A percentile compares a stretch with the other conserved stretches of the same genome.
Evolutionary conservation across 441 rosid species (phyloP).

Genomic region (Adansonia rubrostipa): DNA sequence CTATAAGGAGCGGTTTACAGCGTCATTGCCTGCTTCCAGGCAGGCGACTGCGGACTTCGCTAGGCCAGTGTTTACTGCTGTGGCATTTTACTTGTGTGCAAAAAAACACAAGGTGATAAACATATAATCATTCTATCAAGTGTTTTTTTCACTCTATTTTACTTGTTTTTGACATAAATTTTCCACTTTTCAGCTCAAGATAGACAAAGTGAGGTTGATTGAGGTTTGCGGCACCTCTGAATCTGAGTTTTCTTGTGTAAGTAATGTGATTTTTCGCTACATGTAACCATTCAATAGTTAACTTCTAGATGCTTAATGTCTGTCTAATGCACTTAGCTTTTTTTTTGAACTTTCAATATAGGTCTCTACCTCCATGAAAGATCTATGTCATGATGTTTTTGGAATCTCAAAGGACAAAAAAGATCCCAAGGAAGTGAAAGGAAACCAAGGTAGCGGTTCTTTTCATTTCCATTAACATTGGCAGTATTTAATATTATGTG

Average conservation of each 20-base stretch:
- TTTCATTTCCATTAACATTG: background rate
- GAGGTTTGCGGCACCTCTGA: constrained; percentile 93
- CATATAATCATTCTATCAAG: background rate
- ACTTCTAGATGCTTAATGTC: background rate
- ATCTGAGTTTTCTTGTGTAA: constrained; percentile 78
- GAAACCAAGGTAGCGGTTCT: constrained; percentile 53
- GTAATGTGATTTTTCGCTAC: constrained; percentile 28
- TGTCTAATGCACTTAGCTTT: background rate
- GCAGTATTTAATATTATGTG: background rate
- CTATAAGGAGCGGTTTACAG: constrained; percentile 77
- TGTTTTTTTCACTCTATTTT: background rate
- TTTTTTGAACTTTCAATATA: constrained; percentile 20
- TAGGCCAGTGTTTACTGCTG: constrained; percentile 86
- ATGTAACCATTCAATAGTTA: background rate
- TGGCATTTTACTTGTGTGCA: constrained; percentile 85
- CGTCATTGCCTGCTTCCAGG: constrained; percentile 78
- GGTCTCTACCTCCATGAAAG: constrained; percentile 70
- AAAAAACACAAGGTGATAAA: constrained; percentile 65
- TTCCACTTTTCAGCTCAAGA: constrained; percentile 64
- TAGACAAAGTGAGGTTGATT: constrained; percentile 76
- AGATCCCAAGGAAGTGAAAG: constrained; percentile 63
- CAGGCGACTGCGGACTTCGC: constrained; percentile 70
- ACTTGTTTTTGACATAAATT: background rate
- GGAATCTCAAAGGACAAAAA: constrained; percentile 66
- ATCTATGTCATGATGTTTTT: constrained; percentile 66